These are phyloP conservation scores for Rubus parviflorus DNA, from an alignment of 306 rosid species.

Conservation along the genomic window DNA sequence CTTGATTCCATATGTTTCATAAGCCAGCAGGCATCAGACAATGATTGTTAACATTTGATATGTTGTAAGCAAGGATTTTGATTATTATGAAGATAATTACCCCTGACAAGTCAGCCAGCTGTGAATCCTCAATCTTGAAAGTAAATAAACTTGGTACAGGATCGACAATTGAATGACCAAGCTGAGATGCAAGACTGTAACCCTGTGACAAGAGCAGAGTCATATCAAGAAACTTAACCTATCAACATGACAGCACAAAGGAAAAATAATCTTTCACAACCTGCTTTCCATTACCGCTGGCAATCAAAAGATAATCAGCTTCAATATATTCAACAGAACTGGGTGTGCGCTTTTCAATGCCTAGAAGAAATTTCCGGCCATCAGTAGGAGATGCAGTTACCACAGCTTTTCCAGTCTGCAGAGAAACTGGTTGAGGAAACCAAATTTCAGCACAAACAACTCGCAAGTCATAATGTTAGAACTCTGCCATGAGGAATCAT, in stretches of 20 bases:
- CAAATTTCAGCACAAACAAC: slow-evolving; percentile 39
- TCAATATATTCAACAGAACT: slow-evolving; percentile 47
- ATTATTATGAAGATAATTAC: slow-evolving; percentile 45
- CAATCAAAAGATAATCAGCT: slow-evolving; percentile 87
- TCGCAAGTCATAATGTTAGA: slow-evolving; percentile 8
- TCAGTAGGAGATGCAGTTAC: slow-evolving; percentile 44
- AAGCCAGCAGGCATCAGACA: slow-evolving; percentile 23
- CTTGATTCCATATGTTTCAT: background rate
- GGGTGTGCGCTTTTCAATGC: slow-evolving; percentile 48
- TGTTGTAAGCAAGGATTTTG: background rate
- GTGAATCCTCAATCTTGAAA: slow-evolving; percentile 74
- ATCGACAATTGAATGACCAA: slow-evolving; percentile 87
- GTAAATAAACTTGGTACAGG: slow-evolving; percentile 92
- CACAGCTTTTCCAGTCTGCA: slow-evolving; percentile 80
- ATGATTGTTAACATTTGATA: slow-evolving; percentile 16
- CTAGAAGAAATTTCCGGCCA: slow-evolving; percentile 58
- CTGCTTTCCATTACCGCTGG: slow-evolving; percentile 85
- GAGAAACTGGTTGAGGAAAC: slow-evolving; percentile 55
- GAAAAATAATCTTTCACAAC: slow-evolving; percentile 45
- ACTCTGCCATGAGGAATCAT: slow-evolving; percentile 2
- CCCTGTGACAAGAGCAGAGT: slow-evolving; percentile 57
- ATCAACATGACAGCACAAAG: slow-evolving; percentile 28
- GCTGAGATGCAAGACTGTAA: slow-evolving; percentile 80
- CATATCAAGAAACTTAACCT: slow-evolving; percentile 22
- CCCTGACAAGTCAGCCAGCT: slow-evolving; percentile 72